phyloP scores from a whole-genome alignment of 441 rosid species.

The Pelargonium australe region DNA sequence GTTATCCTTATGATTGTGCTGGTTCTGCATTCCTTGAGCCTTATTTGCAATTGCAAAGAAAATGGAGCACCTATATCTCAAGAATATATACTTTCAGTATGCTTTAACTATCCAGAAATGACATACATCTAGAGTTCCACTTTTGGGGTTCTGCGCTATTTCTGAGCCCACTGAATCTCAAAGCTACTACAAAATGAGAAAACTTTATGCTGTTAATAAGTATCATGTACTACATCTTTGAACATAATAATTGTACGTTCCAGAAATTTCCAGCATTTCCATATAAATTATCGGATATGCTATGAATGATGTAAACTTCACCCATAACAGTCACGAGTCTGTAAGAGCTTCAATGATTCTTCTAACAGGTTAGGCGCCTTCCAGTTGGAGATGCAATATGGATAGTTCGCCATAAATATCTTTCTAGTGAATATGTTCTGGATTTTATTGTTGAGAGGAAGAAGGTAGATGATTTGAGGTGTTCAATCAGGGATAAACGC shows the following conservation, averaged over 20 bases:
- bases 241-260: neutral
- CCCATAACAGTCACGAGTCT: neutral
- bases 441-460: constrained; percentile 94
- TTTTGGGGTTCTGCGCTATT: neutral
- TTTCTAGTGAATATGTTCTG: constrained; percentile 61
- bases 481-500: constrained; percentile 82
- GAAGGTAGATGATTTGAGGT: constrained; percentile 71
- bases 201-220: neutral
- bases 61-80: neutral
- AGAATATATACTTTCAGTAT: neutral
- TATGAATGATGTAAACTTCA: neutral
- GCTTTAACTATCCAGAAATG: neutral
- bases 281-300: neutral
- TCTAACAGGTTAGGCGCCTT: constrained; percentile 62
- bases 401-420: constrained; percentile 73
- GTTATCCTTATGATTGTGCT: neutral
- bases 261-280: neutral
- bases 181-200: neutral
- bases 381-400: constrained; percentile 90
- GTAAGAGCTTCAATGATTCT: neutral
- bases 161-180: neutral
- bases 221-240: neutral
- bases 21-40: neutral
- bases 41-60: neutral
- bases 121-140: neutral